Percentiles rank a stretch among this genome's conserved stretches.
These are phyloP conservation scores for Adiantum capillusveneris DNA, from an alignment of 75 land plant genomes.

Conservation along the genomic window DNA sequence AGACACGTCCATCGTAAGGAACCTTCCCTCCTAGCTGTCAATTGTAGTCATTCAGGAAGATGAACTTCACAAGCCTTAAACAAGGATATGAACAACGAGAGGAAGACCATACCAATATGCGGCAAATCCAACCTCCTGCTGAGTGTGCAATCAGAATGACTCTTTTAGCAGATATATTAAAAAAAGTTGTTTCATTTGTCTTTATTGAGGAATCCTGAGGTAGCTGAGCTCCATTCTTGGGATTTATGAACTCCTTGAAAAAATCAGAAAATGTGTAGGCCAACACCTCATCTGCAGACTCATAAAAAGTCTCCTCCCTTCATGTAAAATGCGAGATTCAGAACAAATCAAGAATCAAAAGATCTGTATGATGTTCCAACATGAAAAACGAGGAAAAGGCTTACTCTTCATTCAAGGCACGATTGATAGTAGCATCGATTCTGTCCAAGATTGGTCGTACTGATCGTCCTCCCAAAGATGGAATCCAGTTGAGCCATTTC, in stretches of 20 bases:
- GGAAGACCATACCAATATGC: not conserved
- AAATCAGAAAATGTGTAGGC: not conserved
- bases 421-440: no score
- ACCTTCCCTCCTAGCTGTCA: constrained; percentile 7
- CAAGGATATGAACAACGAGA: not conserved
- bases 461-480: no score
- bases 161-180: not conserved
- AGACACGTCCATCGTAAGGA: constrained; percentile 1
- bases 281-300: no score
- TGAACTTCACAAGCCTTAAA: not conserved
- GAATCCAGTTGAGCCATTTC: no score
- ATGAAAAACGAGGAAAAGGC: no score
- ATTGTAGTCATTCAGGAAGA: not conserved
- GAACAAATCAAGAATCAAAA: no score
- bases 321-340: no score
- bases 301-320: no score
- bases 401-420: no score
- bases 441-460: no score
- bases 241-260: not conserved
- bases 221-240: constrained; percentile 1
- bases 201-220: not conserved
- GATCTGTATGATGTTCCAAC: no score
- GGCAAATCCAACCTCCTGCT: constrained; percentile 7
- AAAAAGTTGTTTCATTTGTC: not conserved
- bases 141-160: constrained; percentile 5